Evolutionary conservation across 208 protist species (phyloP), one percentile per base, ranked within the genome.

Genomic region (Naegleria lovaniensis): DNA sequence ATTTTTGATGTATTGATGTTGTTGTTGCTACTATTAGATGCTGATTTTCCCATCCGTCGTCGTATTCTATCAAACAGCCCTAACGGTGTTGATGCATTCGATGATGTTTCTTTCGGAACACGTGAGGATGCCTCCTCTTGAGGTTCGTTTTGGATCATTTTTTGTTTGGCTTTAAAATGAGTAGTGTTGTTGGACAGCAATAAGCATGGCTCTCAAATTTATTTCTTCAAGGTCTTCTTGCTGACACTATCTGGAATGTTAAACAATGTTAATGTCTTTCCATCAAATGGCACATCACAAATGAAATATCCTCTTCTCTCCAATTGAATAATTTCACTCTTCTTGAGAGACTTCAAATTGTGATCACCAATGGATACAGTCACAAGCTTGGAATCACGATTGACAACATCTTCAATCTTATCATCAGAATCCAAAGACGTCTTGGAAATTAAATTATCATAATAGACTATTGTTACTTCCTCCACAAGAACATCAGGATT

Each of bases 291-390:
- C 3, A 25, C 36, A 92, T 99, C 98, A 59, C 97, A 95, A 92
- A 99, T 99, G 95, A 98, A 99, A 95, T 98, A 99, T 91, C 98
- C 98, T 39, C 96, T 95, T 90, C 99, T 95, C 94, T 99, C 97
- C 38, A 99, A 92, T 94, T 99, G 99, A 39, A 99, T 92, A 59
- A 96, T 96, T 88, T 99, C 96, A 85, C 97, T 96, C 87, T 96
- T 95, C 92, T 98, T 96, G 33, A 99, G 87, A 36, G 89, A 51
- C 41, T 91, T 93, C 58, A 98, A 87, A 51, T 97, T 97, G 91
- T 96, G 95, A 91, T 99, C 97, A 52, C 96, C 97, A 52, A 98
- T 88, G 0, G 93, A 94, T 59, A 95, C 92, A 90, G 96, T 94
- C 40, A 95, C 92, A 91, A 94, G 95, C 79, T 94, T 93, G 29